Evolutionary conservation across 2,329 filamentous ascomycete genomes (phyloP), one percentile per base, ranked within the genome.

Genomic region (Ceratocystis cacaofunesta): DNA sequence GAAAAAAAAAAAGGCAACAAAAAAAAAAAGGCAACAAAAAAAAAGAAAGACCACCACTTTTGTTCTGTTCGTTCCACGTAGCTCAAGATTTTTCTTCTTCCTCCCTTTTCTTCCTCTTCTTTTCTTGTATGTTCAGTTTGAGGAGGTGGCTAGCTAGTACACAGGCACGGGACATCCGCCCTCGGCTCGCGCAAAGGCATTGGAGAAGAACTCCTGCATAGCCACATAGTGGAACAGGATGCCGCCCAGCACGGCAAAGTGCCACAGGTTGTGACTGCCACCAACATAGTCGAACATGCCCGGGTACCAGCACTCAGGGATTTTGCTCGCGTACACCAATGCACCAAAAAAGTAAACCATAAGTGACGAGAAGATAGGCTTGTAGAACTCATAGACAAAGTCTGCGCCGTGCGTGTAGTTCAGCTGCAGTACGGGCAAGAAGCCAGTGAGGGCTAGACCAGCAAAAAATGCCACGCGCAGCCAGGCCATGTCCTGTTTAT

Each of bases 211-310:
- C 65, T 91, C 84, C 75, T 96, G 89, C 92, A 99, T 96, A 19
- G 94, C 94, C 25, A 83, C 82, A 76, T 97, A 99, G 75, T 99
- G 94, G 74, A 96, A 97, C n/a, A 97, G 76, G 66, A 99, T 99
- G 10, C 94, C 94, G 17, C 92, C 90, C 32, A 99, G 78, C 10
- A 99, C 94, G 6, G 94, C 94, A 43, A 95, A 76, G 75, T 99
- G 94, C 94, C 94, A 99, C 67, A 99, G 85, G 75, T 99, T 99
- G 77, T 99, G 94, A 74, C 90, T 95, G 58, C 90, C 92, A 48
- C 94, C 94, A 50, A 95, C 82, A 73, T 97, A 97, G 75, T 99
- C 94, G 71, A 99, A 99, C 73, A 88, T 84, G 62, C 94, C 94
- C 0, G 94, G 94, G 70, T 82, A 88, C 88, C 91, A 99, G 68